Conservation (phyloP, 331 rosid species). For the Malus hybrid region DNA sequence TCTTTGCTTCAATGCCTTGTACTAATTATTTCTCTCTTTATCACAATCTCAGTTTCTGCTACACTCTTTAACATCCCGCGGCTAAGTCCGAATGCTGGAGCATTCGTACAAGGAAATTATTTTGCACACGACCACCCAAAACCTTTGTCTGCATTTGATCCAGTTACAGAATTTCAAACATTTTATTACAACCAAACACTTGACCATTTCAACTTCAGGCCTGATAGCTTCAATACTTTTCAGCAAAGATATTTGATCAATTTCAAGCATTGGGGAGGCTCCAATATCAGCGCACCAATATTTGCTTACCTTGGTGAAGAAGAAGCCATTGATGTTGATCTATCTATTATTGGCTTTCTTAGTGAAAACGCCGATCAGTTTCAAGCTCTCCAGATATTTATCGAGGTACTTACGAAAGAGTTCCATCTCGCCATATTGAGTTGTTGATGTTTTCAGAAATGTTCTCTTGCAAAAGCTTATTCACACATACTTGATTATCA, state of each 20-base stretch:
- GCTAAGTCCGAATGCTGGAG: conserved; percentile 28
- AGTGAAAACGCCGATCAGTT: conserved; percentile 49
- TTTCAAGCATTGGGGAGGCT: conserved; percentile 54
- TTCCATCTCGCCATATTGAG: not conserved
- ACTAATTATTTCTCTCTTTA: not conserved
- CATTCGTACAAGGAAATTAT: not conserved
- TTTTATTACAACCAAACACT: conserved; percentile 40
- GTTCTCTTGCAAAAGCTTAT: not conserved
- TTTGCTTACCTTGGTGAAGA: conserved; percentile 62
- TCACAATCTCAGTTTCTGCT: not conserved
- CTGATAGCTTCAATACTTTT: conserved; percentile 46
- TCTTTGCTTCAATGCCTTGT: not conserved
- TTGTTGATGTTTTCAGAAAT: not conserved
- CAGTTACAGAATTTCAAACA: conserved; percentile 22
- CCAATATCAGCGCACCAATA: conserved; percentile 45
- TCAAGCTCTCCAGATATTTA: conserved; percentile 51
- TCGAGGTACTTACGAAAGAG: conserved; percentile 35
- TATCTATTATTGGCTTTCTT: conserved; percentile 27
- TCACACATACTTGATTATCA: no score
- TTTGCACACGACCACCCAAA: not conserved
- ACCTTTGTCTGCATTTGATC: not conserved
- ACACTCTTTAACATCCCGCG: conserved; percentile 23
- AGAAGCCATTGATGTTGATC: conserved; percentile 30
- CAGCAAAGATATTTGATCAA: conserved; percentile 50
- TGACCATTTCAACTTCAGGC: conserved; percentile 61